These are phyloP conservation scores for Acorus gramineus DNA, from an alignment of 106 monocot species.

Conservation along the genomic window DNA sequence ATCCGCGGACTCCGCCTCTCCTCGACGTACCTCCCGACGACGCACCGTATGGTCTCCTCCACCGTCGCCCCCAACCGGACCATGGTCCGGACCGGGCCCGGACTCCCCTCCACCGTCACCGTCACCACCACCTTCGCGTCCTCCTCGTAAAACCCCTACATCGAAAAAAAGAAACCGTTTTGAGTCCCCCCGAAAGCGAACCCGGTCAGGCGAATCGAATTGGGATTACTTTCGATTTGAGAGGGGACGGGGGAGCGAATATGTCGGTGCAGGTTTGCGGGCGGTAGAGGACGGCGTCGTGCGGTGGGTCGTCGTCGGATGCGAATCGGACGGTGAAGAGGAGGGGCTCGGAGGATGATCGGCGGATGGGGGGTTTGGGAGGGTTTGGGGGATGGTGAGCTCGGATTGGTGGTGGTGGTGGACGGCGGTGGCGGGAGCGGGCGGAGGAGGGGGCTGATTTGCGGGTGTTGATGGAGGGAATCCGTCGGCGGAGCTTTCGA, in stretches of 20 bases:
- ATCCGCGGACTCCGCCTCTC: constrained; percentile 63
- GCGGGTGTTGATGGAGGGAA: too few relatives aligned
- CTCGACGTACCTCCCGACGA: constrained; percentile 37
- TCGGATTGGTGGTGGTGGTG: too few relatives aligned
- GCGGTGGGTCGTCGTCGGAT: background rate
- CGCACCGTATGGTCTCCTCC: constrained; percentile 45
- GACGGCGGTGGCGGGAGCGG: background rate
- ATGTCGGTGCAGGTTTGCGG: constrained; percentile 8
- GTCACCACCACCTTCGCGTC: constrained; percentile 75
- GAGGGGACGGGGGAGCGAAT: constrained; percentile 2
- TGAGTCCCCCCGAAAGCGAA: too few relatives aligned
- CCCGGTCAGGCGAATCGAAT: too few relatives aligned
- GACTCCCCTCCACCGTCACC: constrained; percentile 87
- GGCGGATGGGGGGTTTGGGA: constrained; percentile 1
- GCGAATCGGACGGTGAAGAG: constrained; percentile 10
- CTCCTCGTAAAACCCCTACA: constrained; percentile 1
- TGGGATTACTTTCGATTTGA: too few relatives aligned
- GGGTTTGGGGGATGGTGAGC: background rate
- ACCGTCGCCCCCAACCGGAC: constrained; percentile 55
- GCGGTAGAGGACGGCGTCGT: background rate
- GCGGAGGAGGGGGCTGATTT: background rate
- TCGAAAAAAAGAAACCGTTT: background rate
- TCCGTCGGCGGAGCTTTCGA: background rate
- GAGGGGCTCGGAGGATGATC: constrained; percentile 30
- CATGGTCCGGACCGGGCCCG: constrained; percentile 71